A percentile compares a stretch with the other conserved stretches of the same genome.
phyloP scores from a whole-genome alignment of 495 filamentous ascomycete species.

The Penicillium soppii region DNA sequence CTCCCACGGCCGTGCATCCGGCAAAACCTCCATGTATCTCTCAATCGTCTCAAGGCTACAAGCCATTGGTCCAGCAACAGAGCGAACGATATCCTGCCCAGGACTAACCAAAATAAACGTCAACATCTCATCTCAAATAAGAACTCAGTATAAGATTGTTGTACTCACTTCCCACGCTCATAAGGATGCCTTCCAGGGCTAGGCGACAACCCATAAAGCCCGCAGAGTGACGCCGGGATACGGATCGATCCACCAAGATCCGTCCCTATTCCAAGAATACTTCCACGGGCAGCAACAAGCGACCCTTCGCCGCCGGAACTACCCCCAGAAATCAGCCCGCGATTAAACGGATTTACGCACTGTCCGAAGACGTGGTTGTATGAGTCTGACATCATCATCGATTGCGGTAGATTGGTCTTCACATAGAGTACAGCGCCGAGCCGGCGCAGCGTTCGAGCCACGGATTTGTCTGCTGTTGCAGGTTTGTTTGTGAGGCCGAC shows the following conservation, averaged over 20 bases:
- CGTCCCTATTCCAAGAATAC: conserved; percentile 63
- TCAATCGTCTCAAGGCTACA: conserved; percentile 25
- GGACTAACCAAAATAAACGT: conserved; percentile 13
- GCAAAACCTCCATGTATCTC: conserved; percentile 32
- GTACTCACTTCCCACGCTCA: conserved; percentile 40
- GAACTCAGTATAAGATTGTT: not conserved
- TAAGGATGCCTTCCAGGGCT: conserved; percentile 58
- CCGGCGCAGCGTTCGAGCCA: conserved; percentile 29
- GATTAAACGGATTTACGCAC: conserved; percentile 59
- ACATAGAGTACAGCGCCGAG: conserved; percentile 56
- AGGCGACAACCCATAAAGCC: conserved; percentile 65
- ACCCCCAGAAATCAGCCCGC: conserved; percentile 56
- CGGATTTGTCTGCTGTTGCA: conserved; percentile 25
- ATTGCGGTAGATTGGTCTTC: conserved; percentile 63
- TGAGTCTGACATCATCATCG: conserved; percentile 59
- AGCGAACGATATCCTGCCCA: conserved; percentile 31
- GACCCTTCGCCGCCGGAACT: conserved; percentile 68
- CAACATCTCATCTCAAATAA: not conserved
- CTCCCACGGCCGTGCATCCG: conserved; percentile 26
- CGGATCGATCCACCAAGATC: conserved; percentile 70
- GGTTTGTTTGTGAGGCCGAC: conserved; percentile 37
- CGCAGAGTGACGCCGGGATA: conserved; percentile 61
- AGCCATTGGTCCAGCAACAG: conserved; percentile 32
- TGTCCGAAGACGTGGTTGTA: conserved; percentile 46
- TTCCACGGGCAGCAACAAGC: conserved; percentile 58